Evolutionary conservation across 164 flowering plant species (phyloP).

Genomic region (Vitis amurensis): DNA sequence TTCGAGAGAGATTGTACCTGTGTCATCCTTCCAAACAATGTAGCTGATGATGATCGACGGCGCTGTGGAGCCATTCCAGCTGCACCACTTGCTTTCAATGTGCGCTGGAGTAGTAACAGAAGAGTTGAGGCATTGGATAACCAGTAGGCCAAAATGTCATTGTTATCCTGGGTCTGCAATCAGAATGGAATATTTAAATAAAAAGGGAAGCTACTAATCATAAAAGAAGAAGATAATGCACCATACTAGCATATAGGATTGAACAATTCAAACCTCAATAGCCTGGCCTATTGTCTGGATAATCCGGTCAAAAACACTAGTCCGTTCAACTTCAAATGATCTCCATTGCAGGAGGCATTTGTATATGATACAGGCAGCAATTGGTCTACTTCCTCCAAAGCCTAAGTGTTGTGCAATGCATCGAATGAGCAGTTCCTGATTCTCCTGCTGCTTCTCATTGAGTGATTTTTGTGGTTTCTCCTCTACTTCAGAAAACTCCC

Average conservation of each 20-base stretch:
- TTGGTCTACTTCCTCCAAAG: constrained; percentile 80
- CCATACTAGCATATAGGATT: not conserved
- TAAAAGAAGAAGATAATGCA: constrained; percentile 1
- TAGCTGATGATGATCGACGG: constrained; percentile 83
- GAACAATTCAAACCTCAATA: constrained; percentile 68
- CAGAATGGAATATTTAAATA: constrained; percentile 11
- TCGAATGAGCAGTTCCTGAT: constrained; percentile 74
- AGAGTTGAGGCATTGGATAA: constrained; percentile 94
- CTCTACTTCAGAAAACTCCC: constrained; percentile 72
- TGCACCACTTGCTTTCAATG: constrained; percentile 94
- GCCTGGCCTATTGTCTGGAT: constrained; percentile 95
- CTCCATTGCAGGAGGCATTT: constrained; percentile 99
- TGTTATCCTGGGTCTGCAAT: constrained; percentile 81
- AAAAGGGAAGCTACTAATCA: constrained; percentile 3
- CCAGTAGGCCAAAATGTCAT: constrained; percentile 91
- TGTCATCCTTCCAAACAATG: constrained; percentile 94
- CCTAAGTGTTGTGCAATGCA: constrained; percentile 89
- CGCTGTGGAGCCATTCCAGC: constrained; percentile 95
- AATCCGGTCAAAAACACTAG: constrained; percentile 92
- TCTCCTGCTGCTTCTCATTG: constrained; percentile 94
- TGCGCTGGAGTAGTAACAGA: constrained; percentile 85
- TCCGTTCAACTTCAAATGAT: constrained; percentile 97
- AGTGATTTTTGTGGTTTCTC: constrained; percentile 97
- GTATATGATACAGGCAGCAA: constrained; percentile 94
- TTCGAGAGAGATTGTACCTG: constrained; percentile 42